phyloP scores from a whole-genome alignment of 106 monocot genomes.

The Amphibolis antarctica region DNA sequence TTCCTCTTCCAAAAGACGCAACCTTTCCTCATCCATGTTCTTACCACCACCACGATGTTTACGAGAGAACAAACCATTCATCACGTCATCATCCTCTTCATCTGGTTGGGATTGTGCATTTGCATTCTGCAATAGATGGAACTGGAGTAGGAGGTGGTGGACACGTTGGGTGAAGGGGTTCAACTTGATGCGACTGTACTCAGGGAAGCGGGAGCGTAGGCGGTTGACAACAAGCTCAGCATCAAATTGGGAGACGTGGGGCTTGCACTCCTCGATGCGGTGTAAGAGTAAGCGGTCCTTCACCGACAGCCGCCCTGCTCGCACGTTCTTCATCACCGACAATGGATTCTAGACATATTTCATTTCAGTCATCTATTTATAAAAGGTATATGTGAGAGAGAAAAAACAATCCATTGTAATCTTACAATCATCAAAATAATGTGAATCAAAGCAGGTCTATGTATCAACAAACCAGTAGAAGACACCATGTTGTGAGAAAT shows the following conservation, averaged over 20 bases:
- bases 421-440: too few species aligned
- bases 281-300: constrained; percentile 14
- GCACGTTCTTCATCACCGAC: neutral
- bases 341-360: too few species aligned
- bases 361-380: too few species aligned
- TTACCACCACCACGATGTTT: neutral
- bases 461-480: too few species aligned
- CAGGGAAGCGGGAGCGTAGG: constrained; percentile 35
- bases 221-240: constrained; percentile 15
- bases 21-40: constrained; percentile 1
- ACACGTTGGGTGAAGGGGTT: constrained; percentile 35
- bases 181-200: constrained; percentile 37
- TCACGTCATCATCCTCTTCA: neutral
- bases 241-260: constrained; percentile 1
- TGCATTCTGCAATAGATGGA: constrained; percentile 1
- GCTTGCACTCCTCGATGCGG: constrained; percentile 20
- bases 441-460: too few species aligned
- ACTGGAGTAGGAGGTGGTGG: constrained; percentile 12
- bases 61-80: too few species aligned
- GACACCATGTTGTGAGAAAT: too few species aligned
- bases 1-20: neutral
- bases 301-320: neutral
- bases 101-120: neutral
- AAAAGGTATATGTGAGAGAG: too few species aligned
- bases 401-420: too few species aligned